Percentiles rank a stretch among this genome's conserved stretches.
Evolutionary conservation across 768 basidiomycete species (phyloP).

Genomic region (Brasilioporus rufonigricans): DNA sequence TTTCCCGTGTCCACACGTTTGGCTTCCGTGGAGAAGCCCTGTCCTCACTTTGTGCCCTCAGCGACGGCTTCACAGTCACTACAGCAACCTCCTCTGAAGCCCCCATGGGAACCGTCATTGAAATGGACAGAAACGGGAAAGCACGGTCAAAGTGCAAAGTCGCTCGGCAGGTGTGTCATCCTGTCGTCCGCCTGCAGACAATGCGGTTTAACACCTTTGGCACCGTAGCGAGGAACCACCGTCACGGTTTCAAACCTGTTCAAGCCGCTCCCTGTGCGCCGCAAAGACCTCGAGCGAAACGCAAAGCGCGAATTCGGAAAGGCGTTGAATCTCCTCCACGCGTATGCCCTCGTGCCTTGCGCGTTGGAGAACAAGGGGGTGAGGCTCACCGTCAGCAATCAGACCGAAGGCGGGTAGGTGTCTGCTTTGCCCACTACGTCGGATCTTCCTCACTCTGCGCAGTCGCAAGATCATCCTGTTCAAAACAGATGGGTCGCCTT

Average conservation of each 20-base stretch:
- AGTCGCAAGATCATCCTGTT: slow-evolving; percentile 70
- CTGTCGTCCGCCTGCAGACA: background rate
- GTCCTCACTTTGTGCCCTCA: slow-evolving; percentile 86
- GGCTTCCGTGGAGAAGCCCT: slow-evolving; percentile 97
- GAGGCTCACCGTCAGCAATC: slow-evolving; percentile 71
- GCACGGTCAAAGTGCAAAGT: slow-evolving; percentile 55
- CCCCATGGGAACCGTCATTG: slow-evolving; percentile 79
- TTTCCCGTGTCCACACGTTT: slow-evolving; percentile 73
- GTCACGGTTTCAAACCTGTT: slow-evolving; percentile 72
- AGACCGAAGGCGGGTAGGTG: slow-evolving; percentile 65
- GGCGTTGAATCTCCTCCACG: slow-evolving; percentile 74
- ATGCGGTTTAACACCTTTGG: background rate
- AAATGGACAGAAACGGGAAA: slow-evolving; percentile 65
- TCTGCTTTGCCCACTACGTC: background rate
- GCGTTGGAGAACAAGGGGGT: slow-evolving; percentile 55
- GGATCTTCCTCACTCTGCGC: slow-evolving; percentile 2
- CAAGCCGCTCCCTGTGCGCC: slow-evolving; percentile 78
- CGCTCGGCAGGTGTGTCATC: slow-evolving; percentile 68
- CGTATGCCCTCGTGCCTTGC: slow-evolving; percentile 88
- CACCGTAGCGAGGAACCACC: slow-evolving; percentile 83
- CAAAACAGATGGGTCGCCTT: slow-evolving; percentile 65
- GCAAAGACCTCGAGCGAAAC: slow-evolving; percentile 89
- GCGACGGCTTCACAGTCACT: slow-evolving; percentile 62
- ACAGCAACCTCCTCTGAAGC: slow-evolving; percentile 71
- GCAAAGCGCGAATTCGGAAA: slow-evolving; percentile 88